Conservation (phyloP, 306 rosid species). For the Ormosia semicastrata region DNA sequence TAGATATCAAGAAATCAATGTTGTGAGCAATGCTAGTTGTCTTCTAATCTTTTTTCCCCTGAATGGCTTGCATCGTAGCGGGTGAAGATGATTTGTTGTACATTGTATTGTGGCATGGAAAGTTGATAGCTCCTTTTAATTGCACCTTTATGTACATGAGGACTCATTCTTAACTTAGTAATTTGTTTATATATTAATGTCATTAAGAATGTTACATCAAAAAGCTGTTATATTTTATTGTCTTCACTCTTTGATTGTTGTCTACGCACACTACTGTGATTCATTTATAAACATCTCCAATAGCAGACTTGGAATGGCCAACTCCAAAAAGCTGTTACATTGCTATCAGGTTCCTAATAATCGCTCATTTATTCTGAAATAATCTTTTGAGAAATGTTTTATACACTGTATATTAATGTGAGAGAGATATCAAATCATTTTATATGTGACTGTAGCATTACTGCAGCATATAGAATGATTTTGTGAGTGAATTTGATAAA, state of each 20-base stretch:
- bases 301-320: background rate
- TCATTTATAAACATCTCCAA: background rate
- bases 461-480: too few relatives aligned
- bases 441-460: too few relatives aligned
- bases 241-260: background rate
- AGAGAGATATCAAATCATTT: too few relatives aligned
- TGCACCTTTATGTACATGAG: conserved; percentile 11
- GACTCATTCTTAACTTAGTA: background rate
- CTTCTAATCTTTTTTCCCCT: conserved; percentile 6
- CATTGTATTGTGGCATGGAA: conserved; percentile 19
- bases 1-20: conserved; percentile 19
- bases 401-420: too few relatives aligned
- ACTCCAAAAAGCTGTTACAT: too few relatives aligned
- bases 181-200: background rate
- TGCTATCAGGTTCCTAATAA: background rate
- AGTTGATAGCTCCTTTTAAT: conserved; percentile 10
- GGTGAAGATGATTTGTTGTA: conserved; percentile 32
- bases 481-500: too few relatives aligned
- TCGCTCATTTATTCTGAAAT: background rate
- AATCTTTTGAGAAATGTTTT: too few relatives aligned
- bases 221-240: background rate
- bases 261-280: background rate
- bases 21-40: conserved; percentile 25
- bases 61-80: conserved; percentile 15
- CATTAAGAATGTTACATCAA: background rate